A percentile compares a stretch with the other conserved stretches of the same genome.
phyloP scores from a whole-genome alignment of 495 filamentous ascomycete genomes.

The Parachaetomium inaequale region DNA sequence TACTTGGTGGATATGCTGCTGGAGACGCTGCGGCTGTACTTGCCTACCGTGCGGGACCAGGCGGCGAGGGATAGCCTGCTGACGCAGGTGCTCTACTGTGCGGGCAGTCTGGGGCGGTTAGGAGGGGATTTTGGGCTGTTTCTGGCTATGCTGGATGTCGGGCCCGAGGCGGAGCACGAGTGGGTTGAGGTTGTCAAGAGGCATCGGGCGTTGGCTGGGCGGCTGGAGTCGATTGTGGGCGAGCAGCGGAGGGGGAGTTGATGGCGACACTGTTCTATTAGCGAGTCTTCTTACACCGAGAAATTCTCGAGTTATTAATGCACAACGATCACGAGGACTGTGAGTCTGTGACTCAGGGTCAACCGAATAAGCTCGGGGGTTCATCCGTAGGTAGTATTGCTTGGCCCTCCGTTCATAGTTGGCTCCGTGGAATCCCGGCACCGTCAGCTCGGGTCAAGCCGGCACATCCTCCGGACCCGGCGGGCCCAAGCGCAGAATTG shows the following conservation, averaged over 20 bases:
- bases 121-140: slow-evolving; percentile 93
- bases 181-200: slow-evolving; percentile 93
- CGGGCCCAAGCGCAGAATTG: slow-evolving; percentile 11
- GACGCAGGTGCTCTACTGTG: slow-evolving; percentile 94
- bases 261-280: not conserved
- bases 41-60: slow-evolving; percentile 79
- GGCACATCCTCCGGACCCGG: slow-evolving; percentile 14
- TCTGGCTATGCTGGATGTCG: slow-evolving; percentile 60
- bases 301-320: not conserved
- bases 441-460: slow-evolving; percentile 18
- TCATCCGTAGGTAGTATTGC: not conserved
- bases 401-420: not conserved
- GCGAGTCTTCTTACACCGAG: not conserved
- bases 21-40: slow-evolving; percentile 71
- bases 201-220: slow-evolving; percentile 79
- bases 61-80: slow-evolving; percentile 77
- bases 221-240: slow-evolving; percentile 77
- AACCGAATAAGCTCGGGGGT: not conserved
- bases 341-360: not conserved
- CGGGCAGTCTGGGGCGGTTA: slow-evolving; percentile 83
- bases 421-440: not conserved
- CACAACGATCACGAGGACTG: not conserved
- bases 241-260: slow-evolving; percentile 34
- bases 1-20: slow-evolving; percentile 80
- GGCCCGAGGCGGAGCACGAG: slow-evolving; percentile 59